Evolutionary conservation across 1,284 basidiomycete species (phyloP).

Genomic region (Irpex lacteus): DNA sequence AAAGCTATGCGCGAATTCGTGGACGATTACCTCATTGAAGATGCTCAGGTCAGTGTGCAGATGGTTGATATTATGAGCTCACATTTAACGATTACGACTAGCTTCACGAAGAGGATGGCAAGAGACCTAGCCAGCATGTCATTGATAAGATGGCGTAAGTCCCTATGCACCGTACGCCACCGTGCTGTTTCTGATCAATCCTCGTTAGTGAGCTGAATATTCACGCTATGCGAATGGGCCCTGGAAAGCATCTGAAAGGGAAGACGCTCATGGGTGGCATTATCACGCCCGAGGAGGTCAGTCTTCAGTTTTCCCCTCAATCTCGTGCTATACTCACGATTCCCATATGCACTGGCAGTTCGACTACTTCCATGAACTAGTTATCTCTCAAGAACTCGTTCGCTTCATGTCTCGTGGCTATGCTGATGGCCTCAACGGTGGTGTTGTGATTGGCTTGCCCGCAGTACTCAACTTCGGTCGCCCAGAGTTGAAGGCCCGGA

Average conservation of each 20-base stretch:
- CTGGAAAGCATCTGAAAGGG: slow-evolving; percentile 82
- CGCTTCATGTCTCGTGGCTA: slow-evolving; percentile 28
- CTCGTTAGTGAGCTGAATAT: slow-evolving; percentile 59
- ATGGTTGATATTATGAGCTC: background rate
- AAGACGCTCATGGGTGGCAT: slow-evolving; percentile 76
- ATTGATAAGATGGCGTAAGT: slow-evolving; percentile 70
- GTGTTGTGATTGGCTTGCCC: slow-evolving; percentile 78
- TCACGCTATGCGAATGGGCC: slow-evolving; percentile 89
- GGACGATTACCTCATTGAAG: slow-evolving; percentile 48
- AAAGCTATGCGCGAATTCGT: slow-evolving; percentile 47
- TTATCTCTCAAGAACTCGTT: slow-evolving; percentile 36
- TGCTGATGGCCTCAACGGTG: slow-evolving; percentile 30
- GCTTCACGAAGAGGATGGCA: slow-evolving; percentile 76
- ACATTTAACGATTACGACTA: slow-evolving; percentile 22
- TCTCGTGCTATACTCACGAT: slow-evolving; percentile 16
- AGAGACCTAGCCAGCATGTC: slow-evolving; percentile 61
- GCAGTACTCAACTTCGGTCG: slow-evolving; percentile 83
- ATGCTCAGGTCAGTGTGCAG: slow-evolving; percentile 37
- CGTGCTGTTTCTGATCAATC: background rate
- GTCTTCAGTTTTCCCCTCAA: background rate
- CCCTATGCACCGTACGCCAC: too few species aligned
- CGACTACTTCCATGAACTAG: slow-evolving; percentile 73
- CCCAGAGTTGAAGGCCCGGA: slow-evolving; percentile 69
- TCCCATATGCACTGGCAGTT: slow-evolving; percentile 36
- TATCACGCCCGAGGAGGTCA: slow-evolving; percentile 78